phyloP scores from a whole-genome alignment of 2,329 filamentous ascomycete species.

The Hypocreales sp. region DNA sequence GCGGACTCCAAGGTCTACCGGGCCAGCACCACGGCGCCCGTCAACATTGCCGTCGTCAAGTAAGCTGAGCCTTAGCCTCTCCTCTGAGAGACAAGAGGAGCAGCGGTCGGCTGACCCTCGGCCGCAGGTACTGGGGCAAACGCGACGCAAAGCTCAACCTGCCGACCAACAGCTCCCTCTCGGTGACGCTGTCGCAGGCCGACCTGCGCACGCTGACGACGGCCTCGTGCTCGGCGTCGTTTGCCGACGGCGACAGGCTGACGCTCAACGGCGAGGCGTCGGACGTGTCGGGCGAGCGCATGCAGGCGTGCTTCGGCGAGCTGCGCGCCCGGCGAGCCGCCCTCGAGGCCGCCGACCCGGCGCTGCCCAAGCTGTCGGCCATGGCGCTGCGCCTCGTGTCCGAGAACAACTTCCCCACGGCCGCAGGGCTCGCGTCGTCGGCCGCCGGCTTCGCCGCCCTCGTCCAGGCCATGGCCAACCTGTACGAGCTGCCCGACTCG shows the following conservation, averaged over 20 bases:
- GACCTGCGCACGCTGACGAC: slow-evolving; percentile 94
- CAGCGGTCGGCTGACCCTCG: background rate
- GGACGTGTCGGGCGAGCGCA: slow-evolving; percentile 75
- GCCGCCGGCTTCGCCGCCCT: slow-evolving; percentile 55
- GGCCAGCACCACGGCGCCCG: slow-evolving; percentile 88
- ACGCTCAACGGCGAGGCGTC: slow-evolving; percentile 72
- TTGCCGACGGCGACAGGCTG: slow-evolving; percentile 51
- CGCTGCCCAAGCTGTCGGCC: slow-evolving; percentile 66
- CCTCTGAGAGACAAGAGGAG: too few relatives aligned
- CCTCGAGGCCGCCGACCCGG: slow-evolving; percentile 56
- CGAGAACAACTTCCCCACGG: slow-evolving; percentile 98
- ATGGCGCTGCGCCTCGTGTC: slow-evolving; percentile 75
- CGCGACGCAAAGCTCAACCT: slow-evolving; percentile 87
- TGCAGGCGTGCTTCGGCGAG: slow-evolving; percentile 86
- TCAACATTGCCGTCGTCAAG: slow-evolving; percentile 98
- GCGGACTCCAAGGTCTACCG: slow-evolving; percentile 54
- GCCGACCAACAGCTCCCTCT: slow-evolving; percentile 94
- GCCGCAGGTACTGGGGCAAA: slow-evolving; percentile 76
- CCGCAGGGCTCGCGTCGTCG: slow-evolving; percentile 69
- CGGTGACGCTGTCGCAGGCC: slow-evolving; percentile 85
- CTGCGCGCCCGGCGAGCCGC: slow-evolving; percentile 62
- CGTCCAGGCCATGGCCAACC: slow-evolving; percentile 75
- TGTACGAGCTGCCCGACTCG: slow-evolving; percentile 72
- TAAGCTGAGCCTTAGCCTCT: slow-evolving; percentile 19
- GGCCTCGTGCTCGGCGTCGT: slow-evolving; percentile 70